Evolutionary conservation across 73 alveolate genomes (phyloP), one percentile per base, ranked within the genome.

Genomic region (Urostyla sp.): DNA sequence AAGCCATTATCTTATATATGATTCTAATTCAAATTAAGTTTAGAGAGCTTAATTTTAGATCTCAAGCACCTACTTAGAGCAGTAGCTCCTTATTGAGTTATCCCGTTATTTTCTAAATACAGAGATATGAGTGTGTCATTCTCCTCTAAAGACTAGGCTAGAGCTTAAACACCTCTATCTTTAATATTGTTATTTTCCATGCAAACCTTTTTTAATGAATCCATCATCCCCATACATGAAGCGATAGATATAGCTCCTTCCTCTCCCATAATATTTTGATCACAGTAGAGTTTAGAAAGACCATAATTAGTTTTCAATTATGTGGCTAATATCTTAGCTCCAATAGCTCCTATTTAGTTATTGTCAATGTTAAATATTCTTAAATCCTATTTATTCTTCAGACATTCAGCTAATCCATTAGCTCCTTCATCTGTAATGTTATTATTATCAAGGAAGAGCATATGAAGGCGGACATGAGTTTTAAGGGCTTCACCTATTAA

Each of bases 391-490:
- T 86, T 86, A 46, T 86, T 72, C 56, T 86, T 86, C 18, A 86
- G 75, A 40, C 86, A 56, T 31, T 74, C 89, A 20, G 86, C 87
- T 16, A 86, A 48, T 5, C 94, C 94, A 31, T 86, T 79, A 4
- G 90, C 87, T 11, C 90, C 89, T 21, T 31, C 75, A 20, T 35
- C 84, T 8, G 85, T 85, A 1, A 72, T 86, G 20, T 40, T 24
- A 60, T 86, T 72, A 53, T 76, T 77, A 34, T 86, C 94, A 11
- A 86, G 56, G 61, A 86, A 86, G 38, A 86, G 78, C 82, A 63
- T 84, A 46, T 86, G 94, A 10, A 86, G 72, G 7, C 94, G 48
- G 10, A 86, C 94, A 38, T 86, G 94, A 27, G 94, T 77, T 45
- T 81, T 61, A 7, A 86, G 48, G 26, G 90, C 82, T 3, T 86